Evolutionary conservation across 164 flowering plant species (phyloP), one percentile per base, ranked within the genome.

Genomic region (Nymphaea colorata): DNA sequence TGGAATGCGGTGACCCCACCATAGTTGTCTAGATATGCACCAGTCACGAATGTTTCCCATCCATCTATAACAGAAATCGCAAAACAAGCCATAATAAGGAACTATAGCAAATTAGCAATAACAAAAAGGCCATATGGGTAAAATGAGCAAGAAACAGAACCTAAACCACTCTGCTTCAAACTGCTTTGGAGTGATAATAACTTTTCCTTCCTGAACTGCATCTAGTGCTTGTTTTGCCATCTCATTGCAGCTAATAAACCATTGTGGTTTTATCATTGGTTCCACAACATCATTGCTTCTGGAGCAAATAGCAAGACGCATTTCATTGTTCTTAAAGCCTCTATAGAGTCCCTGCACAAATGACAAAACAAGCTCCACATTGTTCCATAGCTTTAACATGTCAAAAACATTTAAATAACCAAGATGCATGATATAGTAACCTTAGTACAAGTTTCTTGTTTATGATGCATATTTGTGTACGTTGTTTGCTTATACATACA

Each of bases 1-100:
- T 71, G 98, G 99, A 76, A 95, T 76, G 0, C 87, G 86, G 78
- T 95, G 99, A 41, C 99, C 99, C 99, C 99, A 95, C 99, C 99
- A 95, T 11, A 95, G 91, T 76, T 95, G 99, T 77, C 99, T 80
- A 51, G 99, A 95, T 66, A 95, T 82, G 76, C 99, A 95, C 99
- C 99, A 95, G 78, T 95, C 99, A 43, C 93, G 93, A 66, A 90
- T 92, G 66, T 84, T 88, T 71, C 87, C 94, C 80, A 95, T 80
- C 99, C 99, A 95, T 77, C 99, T 94, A 87, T 65, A 51, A 80
- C 41, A 11, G 6, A n/a, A 61, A 3, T 36, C 4, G 16, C 64
- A 61, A 61, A n/a, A 7, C 8, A 61, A 61, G 41, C 36, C 36
- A 61, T 11, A 61, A 61, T 61, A 8, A n/a, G 64, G 8, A 61